A percentile compares a stretch with the other conserved stretches of the same genome.
Evolutionary conservation across 83 land plant species (phyloP).

Genomic region (Diphasiastrum complanatum): DNA sequence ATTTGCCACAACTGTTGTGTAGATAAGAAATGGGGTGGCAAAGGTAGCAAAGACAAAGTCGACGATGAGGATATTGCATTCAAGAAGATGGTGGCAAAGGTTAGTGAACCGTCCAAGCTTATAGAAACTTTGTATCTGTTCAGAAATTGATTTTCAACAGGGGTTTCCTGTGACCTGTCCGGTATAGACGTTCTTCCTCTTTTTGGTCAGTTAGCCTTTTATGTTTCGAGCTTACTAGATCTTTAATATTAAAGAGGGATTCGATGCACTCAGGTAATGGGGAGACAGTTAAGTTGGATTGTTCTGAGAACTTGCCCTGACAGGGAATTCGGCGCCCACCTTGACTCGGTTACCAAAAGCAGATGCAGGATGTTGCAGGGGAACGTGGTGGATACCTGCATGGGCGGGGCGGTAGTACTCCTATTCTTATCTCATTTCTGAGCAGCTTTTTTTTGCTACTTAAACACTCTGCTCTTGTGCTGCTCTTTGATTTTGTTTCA

Average conservation of each 20-base stretch:
- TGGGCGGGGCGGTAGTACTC: slow-evolving; percentile 88
- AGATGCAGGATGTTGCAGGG: slow-evolving; percentile 99
- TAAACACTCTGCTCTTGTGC: not conserved
- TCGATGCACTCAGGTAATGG: no score
- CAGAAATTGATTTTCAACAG: no score
- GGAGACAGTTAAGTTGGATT: not conserved
- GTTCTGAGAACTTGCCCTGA: slow-evolving; percentile 92
- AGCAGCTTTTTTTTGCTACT: not conserved
- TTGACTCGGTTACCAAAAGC: slow-evolving; percentile 43
- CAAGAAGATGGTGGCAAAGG: slow-evolving; percentile 97
- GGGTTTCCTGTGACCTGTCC: no score
- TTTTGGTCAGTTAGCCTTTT: no score
- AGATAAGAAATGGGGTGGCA: slow-evolving; percentile 81
- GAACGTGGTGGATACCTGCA: slow-evolving; percentile 99
- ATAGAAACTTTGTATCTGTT: no score
- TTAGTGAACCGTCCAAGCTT: slow-evolving; percentile 61
- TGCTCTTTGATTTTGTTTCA: not conserved
- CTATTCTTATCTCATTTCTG: not conserved
- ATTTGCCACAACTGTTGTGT: not conserved
- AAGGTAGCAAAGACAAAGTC: slow-evolving; percentile 69
- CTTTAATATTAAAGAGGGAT: not conserved
- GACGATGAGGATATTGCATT: slow-evolving; percentile 93
- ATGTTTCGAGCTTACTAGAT: not conserved
- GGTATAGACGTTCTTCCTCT: no score
- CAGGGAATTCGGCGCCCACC: slow-evolving; percentile 80